Base-by-base conservation (phyloP, 371 early-diverging fungal species). In the Mucor velutinosus region DNA sequence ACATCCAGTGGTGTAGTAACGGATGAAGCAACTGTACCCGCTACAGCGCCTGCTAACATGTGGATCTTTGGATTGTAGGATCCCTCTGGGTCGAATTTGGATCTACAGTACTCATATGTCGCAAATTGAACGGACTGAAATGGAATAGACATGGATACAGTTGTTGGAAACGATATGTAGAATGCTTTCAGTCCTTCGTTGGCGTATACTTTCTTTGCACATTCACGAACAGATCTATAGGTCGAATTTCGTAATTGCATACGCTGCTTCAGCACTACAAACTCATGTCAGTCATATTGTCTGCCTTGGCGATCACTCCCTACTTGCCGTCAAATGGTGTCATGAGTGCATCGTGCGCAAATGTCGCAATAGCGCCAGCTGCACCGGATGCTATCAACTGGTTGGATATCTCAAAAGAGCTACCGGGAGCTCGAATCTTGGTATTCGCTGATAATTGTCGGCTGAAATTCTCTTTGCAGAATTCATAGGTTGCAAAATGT, bases 1-100 rank as follows among this genome's bases (percentile, higher is more conserved):
- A 97, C 96, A 75, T 98, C 97, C 12, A 98, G 78, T 0, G 98
- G 98, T 5, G 92, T 97, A 0, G 98, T 98, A 15, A 92, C 80
- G 0, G 93, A 90, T 0, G 95, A 91, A 0, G 98, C 98, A 4
- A 93, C 70, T 0, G 92, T 94, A 56, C 98, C 98, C 5, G 98
- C 96, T 37, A 94, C 60, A 23, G 90, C 98, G 33, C 98, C 98
- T 17, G 95, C 89, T 3, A 91, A 72, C 49, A 93, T 85, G 74
- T 97, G 97, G 1, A 92, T 89, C 43, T 85, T 74, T 15, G 97
- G 97, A 70, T 93, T 91, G 69, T 98, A 98, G 0, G 49, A 29
- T 29, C 66, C 66, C 5, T 60, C 30, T 5, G 97, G 95, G 65
- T 97, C 94, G 32, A 97, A 69, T 0, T 75, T 72, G 45, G 90